Evolutionary conservation across 2,329 filamentous ascomycete genomes (phyloP), one percentile per base, ranked within the genome.

Genomic region (Lachnum nothofagi): DNA sequence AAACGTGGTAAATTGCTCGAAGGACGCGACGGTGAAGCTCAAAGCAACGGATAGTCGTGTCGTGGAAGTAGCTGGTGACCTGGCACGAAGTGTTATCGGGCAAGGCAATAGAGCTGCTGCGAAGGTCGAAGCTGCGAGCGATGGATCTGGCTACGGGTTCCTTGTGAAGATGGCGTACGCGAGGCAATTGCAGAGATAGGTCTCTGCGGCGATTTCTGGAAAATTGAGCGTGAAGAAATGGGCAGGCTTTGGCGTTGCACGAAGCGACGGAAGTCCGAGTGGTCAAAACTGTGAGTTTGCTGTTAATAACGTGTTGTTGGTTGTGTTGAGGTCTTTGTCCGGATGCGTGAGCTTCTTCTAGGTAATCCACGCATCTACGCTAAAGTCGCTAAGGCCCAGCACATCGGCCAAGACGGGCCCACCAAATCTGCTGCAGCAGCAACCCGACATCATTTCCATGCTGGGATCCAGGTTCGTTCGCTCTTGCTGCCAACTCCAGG

Each of bases 1-100:
- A 61, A 63, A 65, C 56, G 55, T 56, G 45, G 51, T 45, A 48
- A 58, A 42, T 47, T 53, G 48, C 38, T 57, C 52, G 42, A 43
- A 54, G 49, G 52, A 60, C 47, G 53, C 53, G 59, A 60, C 27
- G 52, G 54, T 42, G 46, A 45, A 60, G 56, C 56, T 39, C 31
- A 47, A 57, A 43, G 59, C 56, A 53, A 56, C 45, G 41, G 19
- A 49, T 57, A 54, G 54, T 59, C 51, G 51, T 43, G 49, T 58
- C 34, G 43, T 46, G 40, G 50, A 27, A 42, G 34, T 47, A 48
- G 46, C 52, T 33, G 42, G 51, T 49, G 27, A 49, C 27, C 48
- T 45, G 40, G 46, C 48, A 33, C 43, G 48, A 54, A 52, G 35
- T 52, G 42, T 60, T 60, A 55, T 62, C 55, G 60, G 45, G 48